A percentile compares a stretch with the other conserved stretches of the same genome.
phyloP scores from a whole-genome alignment of 495 filamentous ascomycete species.

The Extremus antarcticus region DNA sequence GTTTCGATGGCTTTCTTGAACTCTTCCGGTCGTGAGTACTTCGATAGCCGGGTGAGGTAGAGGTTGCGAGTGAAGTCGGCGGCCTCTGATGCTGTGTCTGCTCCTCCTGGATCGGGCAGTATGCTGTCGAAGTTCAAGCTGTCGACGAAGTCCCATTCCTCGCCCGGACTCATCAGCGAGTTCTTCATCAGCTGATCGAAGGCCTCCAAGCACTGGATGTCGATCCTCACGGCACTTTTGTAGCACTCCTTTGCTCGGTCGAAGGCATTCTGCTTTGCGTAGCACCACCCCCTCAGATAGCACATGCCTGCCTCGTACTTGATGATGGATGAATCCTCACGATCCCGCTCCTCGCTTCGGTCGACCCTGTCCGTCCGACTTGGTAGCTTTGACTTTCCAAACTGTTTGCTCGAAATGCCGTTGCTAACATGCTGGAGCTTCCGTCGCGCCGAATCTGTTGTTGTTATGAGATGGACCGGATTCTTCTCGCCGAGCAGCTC shows the following conservation, averaged over 20 bases:
- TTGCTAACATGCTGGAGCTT: conserved; percentile 38
- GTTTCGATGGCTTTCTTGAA: conserved; percentile 84
- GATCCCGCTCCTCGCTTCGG: conserved; percentile 52
- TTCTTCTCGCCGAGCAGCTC: conserved; percentile 83
- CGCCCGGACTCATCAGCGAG: conserved; percentile 90
- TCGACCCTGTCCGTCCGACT: conserved; percentile 42
- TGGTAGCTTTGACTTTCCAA: conserved; percentile 24
- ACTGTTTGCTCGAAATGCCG: conserved; percentile 40
- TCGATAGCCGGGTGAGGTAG: conserved; percentile 91
- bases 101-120: conserved; percentile 35
- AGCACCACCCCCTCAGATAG: conserved; percentile 85
- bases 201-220: conserved; percentile 96
- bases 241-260: conserved; percentile 97
- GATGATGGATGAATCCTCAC: conserved; percentile 58
- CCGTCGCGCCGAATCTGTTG: conserved; percentile 50
- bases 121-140: conserved; percentile 85
- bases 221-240: conserved; percentile 90
- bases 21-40: conserved; percentile 77
- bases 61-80: conserved; percentile 93
- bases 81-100: conserved; percentile 62
- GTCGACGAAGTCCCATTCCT: conserved; percentile 88
- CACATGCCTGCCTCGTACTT: conserved; percentile 95
- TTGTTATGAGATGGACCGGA: conserved; percentile 71
- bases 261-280: conserved; percentile 94
- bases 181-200: conserved; percentile 98